These are phyloP conservation scores for Naganishia randhawae DNA, from an alignment of 768 basidiomycete species.

Conservation along the genomic window DNA sequence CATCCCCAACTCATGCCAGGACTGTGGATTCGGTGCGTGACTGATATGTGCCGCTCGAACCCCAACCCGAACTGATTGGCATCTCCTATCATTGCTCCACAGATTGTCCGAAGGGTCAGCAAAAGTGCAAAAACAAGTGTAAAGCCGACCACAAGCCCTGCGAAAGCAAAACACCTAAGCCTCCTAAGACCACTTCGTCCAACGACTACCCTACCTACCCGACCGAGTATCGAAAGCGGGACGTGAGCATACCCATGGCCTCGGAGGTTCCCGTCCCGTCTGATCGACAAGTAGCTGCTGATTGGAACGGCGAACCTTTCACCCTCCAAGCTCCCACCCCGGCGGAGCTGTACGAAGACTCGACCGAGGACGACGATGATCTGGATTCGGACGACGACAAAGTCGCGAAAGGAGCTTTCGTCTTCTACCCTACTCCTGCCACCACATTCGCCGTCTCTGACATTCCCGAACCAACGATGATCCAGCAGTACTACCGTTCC, in stretches of 20 bases:
- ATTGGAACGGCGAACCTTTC: not conserved
- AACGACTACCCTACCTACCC: constrained; percentile 1
- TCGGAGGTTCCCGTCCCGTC: not conserved
- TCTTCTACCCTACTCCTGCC: not conserved
- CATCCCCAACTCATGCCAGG: constrained; percentile 12
- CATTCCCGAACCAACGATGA: constrained; percentile 14
- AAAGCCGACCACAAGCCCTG: constrained; percentile 2
- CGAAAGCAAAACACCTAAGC: not conserved
- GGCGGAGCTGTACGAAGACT: not conserved
- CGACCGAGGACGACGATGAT: not conserved
- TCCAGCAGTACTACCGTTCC: constrained; percentile 21
- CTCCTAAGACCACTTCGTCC: not conserved
- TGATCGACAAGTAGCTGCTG: not conserved
- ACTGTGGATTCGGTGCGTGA: constrained; percentile 16
- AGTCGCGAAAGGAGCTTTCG: constrained; percentile 1
- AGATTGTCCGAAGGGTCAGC: constrained; percentile 17
- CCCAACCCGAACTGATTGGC: not conserved
- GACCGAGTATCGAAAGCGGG: not conserved
- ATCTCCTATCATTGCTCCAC: not conserved
- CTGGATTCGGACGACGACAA: too few relatives aligned
- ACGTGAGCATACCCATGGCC: too few relatives aligned
- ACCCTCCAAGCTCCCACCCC: not conserved
- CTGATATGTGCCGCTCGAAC: not conserved
- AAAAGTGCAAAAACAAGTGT: constrained; percentile 12
- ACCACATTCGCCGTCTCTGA: not conserved